A percentile compares a stretch with the other conserved stretches of the same genome.
Evolutionary conservation across 2,329 filamentous ascomycete genomes (phyloP).

Genomic region (Colletotrichum shisoi): DNA sequence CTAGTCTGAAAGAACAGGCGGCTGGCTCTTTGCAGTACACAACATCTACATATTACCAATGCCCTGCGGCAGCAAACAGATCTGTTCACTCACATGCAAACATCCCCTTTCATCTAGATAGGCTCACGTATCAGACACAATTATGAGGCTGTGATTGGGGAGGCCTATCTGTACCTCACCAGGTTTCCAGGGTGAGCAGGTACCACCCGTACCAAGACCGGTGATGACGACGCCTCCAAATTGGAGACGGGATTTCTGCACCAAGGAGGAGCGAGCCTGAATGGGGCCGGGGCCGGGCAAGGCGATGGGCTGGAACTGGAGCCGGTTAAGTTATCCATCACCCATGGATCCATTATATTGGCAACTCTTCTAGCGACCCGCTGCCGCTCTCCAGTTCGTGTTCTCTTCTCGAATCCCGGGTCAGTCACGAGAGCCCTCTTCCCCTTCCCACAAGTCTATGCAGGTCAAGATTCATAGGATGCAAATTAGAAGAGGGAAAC

Average conservation of each 20-base stretch:
- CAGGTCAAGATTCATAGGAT: not conserved
- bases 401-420: too few relatives aligned
- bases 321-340: slow-evolving; percentile 19
- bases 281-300: slow-evolving; percentile 16
- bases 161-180: slow-evolving; percentile 17
- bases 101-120: not conserved
- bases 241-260: not conserved
- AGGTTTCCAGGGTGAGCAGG: slow-evolving; percentile 31
- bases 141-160: not conserved
- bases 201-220: slow-evolving; percentile 26
- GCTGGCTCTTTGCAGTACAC: not conserved
- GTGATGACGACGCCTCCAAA: slow-evolving; percentile 25
- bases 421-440: not conserved
- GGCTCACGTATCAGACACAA: not conserved
- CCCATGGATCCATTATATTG: slow-evolving; percentile 16
- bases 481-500: not conserved
- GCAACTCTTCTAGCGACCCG: not conserved
- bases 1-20: not conserved
- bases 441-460: not conserved
- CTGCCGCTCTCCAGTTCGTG: not conserved
- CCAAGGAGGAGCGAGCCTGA: not conserved
- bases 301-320: slow-evolving; percentile 29
- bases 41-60: not conserved
- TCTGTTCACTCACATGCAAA: not conserved
- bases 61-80: not conserved